A percentile compares a stretch with the other conserved stretches of the same genome.
Conservation (phyloP, 2,329 filamentous ascomycete species). For the Myrmaecium sp. region DNA sequence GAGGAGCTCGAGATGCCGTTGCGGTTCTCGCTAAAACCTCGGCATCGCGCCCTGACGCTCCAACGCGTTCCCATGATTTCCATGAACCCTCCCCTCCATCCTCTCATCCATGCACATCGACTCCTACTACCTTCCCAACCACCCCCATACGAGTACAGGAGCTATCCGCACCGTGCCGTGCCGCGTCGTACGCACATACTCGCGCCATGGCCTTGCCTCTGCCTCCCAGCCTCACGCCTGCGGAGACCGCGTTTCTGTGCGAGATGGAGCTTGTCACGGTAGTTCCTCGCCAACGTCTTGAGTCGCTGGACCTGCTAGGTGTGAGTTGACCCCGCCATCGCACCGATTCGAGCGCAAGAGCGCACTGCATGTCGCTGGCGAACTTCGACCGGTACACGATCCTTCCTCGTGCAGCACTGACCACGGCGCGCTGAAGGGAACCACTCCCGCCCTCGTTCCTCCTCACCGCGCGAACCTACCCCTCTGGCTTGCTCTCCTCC, state of each 20-base stretch:
- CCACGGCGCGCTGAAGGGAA: slow-evolving; percentile 41
- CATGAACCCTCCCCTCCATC: too few relatives aligned
- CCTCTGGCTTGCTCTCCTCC: slow-evolving; percentile 84
- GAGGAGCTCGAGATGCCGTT: too few relatives aligned
- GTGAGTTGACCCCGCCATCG: slow-evolving; percentile 45
- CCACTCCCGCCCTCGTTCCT: slow-evolving; percentile 58
- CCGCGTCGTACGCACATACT: slow-evolving; percentile 6
- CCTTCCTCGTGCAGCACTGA: slow-evolving; percentile 9
- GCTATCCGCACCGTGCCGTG: too few relatives aligned
- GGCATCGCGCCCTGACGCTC: too few relatives aligned
- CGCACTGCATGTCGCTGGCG: not conserved
- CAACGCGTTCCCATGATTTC: too few relatives aligned
- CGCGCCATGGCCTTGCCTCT: slow-evolving; percentile 42
- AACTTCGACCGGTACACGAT: too few relatives aligned
- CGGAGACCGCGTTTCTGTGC: slow-evolving; percentile 84
- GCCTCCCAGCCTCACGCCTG: slow-evolving; percentile 54
- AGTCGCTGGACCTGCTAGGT: slow-evolving; percentile 67
- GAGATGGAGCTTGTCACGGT: slow-evolving; percentile 96
- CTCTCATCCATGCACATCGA: too few relatives aligned
- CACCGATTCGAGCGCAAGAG: not conserved
- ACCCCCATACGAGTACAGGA: too few relatives aligned
- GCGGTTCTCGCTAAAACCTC: too few relatives aligned
- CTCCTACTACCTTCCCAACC: too few relatives aligned
- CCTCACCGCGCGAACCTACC: slow-evolving; percentile 67
- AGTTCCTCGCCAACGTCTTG: slow-evolving; percentile 77